Evolutionary conservation across 2,329 filamentous ascomycete genomes (phyloP), one percentile per base, ranked within the genome.

Genomic region (Alternaria rosae): DNA sequence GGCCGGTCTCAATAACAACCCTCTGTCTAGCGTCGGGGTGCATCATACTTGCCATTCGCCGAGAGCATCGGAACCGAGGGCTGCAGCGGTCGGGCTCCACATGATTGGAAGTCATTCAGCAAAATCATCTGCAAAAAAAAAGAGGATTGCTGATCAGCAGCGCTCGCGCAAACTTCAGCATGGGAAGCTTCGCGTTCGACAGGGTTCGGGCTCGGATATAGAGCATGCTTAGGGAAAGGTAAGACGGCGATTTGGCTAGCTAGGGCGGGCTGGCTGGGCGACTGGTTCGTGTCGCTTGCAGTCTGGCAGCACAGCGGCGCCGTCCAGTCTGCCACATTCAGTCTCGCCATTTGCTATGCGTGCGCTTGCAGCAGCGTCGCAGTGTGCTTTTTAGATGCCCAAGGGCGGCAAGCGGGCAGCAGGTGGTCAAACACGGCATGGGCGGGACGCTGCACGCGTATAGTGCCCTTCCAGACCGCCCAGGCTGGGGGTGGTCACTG

Each of bases 131-230:
- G 72, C 69, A 69, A 67, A 65, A 51, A 26, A 51, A 63, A 68
- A 70, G 66, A 73, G 69, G 69, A 74, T 74, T 72, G 67, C 68
- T 70, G 74, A 76, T 77, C 73, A 76, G 70, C 75, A 74, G 57
- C 57, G 54, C 64, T 62, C 68, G 67, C 68, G 71, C 70, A 70
- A 68, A 75, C 70, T 65, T 73, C 72, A 77, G 73, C 74, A 66
- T 75, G 69, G 69, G 68, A 69, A 73, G 67, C 69, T 69, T 74
- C 68, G 72, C 70, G 67, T 71, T 71, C 73, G 69, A 75, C 73
- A 76, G 73, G 74, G 75, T 71, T 75, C 67, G 67, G 74, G 72
- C 69, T 73, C 76, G 75, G 76, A 73, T 67, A 68, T 70, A 71
- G 70, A 69, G 68, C 69, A 73, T 67, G 68, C 63, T 76, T 76